Percentiles rank a stretch among this genome's conserved stretches.
These are phyloP conservation scores for Flaveria bidentis DNA, from an alignment of 129 eudicot species.

Conservation along the genomic window DNA sequence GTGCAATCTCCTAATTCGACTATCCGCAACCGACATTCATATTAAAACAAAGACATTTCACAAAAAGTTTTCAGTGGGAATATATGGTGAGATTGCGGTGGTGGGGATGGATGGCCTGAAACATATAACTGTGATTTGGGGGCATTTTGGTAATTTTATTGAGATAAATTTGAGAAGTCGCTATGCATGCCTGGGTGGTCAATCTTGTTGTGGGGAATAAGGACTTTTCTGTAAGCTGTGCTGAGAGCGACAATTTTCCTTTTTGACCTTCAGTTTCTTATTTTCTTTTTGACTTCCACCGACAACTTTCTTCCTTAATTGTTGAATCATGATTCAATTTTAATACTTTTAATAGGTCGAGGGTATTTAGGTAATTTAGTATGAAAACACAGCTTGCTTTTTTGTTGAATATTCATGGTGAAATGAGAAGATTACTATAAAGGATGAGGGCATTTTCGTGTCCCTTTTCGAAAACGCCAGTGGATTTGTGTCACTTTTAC, in stretches of 20 bases:
- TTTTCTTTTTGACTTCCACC: constrained; percentile 15
- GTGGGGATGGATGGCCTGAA: constrained; percentile 19
- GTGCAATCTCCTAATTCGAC: too few species aligned
- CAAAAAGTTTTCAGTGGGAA: constrained; percentile 15
- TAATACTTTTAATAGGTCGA: too few species aligned
- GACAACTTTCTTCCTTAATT: not conserved
- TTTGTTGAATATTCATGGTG: not conserved
- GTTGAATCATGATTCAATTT: too few species aligned
- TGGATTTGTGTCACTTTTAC: too few species aligned
- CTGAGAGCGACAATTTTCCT: not conserved
- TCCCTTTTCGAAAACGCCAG: too few species aligned
- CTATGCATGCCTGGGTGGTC: constrained; percentile 9
- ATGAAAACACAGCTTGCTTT: not conserved
- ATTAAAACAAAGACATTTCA: constrained; percentile 33
- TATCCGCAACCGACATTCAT: constrained; percentile 27
- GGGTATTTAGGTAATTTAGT: too few species aligned
- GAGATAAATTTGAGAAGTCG: not conserved
- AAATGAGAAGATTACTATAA: not conserved
- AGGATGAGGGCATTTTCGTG: too few species aligned
- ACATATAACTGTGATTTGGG: constrained; percentile 8
- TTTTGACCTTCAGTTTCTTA: constrained; percentile 27
- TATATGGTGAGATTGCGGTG: not conserved
- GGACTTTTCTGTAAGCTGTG: not conserved
- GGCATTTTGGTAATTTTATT: constrained; percentile 27
- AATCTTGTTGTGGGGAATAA: constrained; percentile 32